phyloP scores from a whole-genome alignment of 139 green algal species.

The Chlamydomonas schloesseri region DNA sequence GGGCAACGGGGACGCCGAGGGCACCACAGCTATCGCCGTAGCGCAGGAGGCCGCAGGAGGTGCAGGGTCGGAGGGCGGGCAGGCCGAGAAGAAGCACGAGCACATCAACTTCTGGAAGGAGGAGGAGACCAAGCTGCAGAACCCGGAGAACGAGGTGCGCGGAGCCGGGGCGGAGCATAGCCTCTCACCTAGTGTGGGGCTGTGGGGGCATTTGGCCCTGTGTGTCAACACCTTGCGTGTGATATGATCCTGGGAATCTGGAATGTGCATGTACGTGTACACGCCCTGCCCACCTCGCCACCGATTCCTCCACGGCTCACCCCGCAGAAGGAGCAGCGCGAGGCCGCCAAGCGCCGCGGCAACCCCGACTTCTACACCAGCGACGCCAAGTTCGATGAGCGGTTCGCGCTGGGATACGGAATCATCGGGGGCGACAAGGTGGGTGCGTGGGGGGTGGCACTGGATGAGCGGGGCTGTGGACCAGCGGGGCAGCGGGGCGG shows the following conservation, averaged over 20 bases:
- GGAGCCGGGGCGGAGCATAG: no score
- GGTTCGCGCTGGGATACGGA: conserved; percentile 73
- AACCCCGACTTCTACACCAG: conserved; percentile 76
- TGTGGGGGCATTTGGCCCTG: no score
- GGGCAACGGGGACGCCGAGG: background rate
- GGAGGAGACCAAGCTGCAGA: conserved; percentile 54
- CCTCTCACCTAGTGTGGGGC: no score
- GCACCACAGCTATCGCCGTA: background rate
- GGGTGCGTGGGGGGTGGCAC: background rate
- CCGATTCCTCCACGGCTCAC: no score
- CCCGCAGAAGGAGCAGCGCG: conserved; percentile 20
- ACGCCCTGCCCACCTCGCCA: no score
- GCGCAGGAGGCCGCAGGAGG: background rate
- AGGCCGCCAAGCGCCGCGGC: conserved; percentile 64
- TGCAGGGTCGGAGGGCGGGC: background rate
- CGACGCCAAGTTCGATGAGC: conserved; percentile 86
- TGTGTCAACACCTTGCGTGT: no score
- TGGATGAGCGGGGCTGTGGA: no score
- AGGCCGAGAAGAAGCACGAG: conserved; percentile 27
- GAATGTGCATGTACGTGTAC: no score
- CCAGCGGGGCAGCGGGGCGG: background rate
- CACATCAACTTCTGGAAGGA: conserved; percentile 80
- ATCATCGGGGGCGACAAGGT: conserved; percentile 52
- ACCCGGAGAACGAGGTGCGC: conserved; percentile 67
- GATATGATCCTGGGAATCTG: no score